These are phyloP conservation scores for Lanmaoa rubissima DNA, from an alignment of 768 basidiomycete genomes.

Conservation along the genomic window DNA sequence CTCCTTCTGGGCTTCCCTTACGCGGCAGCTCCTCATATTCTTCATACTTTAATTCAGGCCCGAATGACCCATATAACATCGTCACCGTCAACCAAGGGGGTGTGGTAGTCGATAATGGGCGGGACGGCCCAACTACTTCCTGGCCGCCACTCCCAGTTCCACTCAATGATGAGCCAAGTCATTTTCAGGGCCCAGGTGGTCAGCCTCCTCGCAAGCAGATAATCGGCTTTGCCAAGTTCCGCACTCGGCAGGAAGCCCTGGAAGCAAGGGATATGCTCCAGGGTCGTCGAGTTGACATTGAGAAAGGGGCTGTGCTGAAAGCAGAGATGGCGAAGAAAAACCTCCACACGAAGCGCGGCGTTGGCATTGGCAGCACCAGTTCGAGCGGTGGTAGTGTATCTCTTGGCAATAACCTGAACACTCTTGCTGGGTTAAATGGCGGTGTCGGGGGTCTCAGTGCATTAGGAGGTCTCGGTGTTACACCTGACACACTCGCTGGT, in stretches of 20 bases:
- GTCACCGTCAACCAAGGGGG: conserved; percentile 82
- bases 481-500: conserved; percentile 28
- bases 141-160: conserved; percentile 50
- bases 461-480: conserved; percentile 26
- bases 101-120: conserved; percentile 73
- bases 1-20: conserved; percentile 35
- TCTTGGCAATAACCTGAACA: conserved; percentile 26
- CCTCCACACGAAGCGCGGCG: conserved; percentile 89
- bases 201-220: conserved; percentile 85
- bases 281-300: conserved; percentile 86
- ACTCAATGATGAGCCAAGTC: conserved; percentile 33
- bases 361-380: conserved; percentile 56
- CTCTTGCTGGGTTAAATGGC: conserved; percentile 23
- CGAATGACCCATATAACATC: conserved; percentile 81
- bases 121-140: conserved; percentile 69
- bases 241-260: conserved; percentile 81
- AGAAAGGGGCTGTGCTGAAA: conserved; percentile 90
- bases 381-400: conserved; percentile 30
- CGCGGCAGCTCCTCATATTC: conserved; percentile 36
- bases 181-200: conserved; percentile 31
- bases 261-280: conserved; percentile 86
- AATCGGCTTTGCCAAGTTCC: conserved; percentile 97
- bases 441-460: conserved; percentile 30
- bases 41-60: conserved; percentile 43
- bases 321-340: conserved; percentile 99